Evolutionary conservation across 805 yeast species (phyloP).

Genomic region (Yamadazyma paraphyllophila): DNA sequence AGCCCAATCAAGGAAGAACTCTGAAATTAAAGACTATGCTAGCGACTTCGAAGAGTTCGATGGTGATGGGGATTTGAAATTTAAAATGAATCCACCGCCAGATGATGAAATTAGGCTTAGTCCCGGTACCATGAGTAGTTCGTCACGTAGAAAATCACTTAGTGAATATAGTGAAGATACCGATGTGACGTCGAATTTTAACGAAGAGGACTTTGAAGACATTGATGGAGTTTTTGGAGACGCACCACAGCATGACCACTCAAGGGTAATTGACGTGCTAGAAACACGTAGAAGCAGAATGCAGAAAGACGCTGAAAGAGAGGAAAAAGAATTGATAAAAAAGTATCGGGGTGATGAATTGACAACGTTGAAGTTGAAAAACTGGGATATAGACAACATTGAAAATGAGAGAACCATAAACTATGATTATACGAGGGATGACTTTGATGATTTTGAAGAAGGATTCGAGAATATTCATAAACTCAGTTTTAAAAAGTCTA

Average conservation of each 20-base stretch:
- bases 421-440: conserved; percentile 37
- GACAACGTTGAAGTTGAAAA: conserved; percentile 29
- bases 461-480: conserved; percentile 29
- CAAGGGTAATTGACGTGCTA: conserved; percentile 25
- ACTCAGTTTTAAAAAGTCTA: conserved; percentile 13
- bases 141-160: conserved; percentile 21
- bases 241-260: conserved; percentile 23
- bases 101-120: conserved; percentile 5
- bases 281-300: conserved; percentile 22
- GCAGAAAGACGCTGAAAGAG: conserved; percentile 32
- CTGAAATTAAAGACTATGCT: conserved; percentile 2
- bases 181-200: conserved; percentile 36
- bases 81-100: background rate
- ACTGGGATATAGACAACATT: conserved; percentile 21
- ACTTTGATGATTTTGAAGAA: conserved; percentile 35
- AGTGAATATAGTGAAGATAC: conserved; percentile 42
- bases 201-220: conserved; percentile 35
- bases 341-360: conserved; percentile 22
- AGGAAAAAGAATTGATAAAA: conserved; percentile 28
- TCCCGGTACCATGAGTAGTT: conserved; percentile 13
- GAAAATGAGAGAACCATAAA: conserved; percentile 35
- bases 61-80: background rate
- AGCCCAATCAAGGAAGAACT: background rate
- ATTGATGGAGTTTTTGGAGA: conserved; percentile 39
- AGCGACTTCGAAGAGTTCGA: conserved; percentile 5